Conservation (phyloP, 495 filamentous ascomycete species). For the Annulohypoxylon maeteangense region DNA sequence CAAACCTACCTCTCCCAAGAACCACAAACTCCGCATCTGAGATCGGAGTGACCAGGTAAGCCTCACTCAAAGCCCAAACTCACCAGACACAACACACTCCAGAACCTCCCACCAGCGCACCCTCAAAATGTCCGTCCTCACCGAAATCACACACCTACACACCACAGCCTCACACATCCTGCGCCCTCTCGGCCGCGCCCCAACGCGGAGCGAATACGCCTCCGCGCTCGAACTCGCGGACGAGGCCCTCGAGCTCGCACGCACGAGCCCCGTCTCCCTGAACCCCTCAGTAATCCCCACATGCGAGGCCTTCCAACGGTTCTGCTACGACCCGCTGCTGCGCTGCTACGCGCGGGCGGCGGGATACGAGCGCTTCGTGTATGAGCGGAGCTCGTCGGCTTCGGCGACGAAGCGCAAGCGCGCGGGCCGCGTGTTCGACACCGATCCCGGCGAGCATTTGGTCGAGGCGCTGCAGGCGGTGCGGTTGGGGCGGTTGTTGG, state of each 20-base stretch:
- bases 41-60: slow-evolving; percentile 9
- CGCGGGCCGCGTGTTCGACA: slow-evolving; percentile 1
- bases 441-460: slow-evolving; percentile 26
- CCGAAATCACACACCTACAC: slow-evolving; percentile 10
- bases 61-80: not conserved
- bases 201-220: slow-evolving; percentile 14
- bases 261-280: too few relatives aligned
- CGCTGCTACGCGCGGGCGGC: slow-evolving; percentile 1
- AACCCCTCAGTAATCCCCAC: not conserved
- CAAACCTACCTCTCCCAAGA: not conserved
- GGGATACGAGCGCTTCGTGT: slow-evolving; percentile 18
- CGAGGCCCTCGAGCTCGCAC: slow-evolving; percentile 22
- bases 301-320: slow-evolving; percentile 4
- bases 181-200: not conserved
- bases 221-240: slow-evolving; percentile 20
- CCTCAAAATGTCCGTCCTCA: slow-evolving; percentile 15
- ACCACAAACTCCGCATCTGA: not conserved
- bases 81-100: not conserved
- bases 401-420: not conserved
- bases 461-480: slow-evolving; percentile 26
- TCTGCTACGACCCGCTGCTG: slow-evolving; percentile 14
- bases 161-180: not conserved
- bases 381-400: slow-evolving; percentile 7
- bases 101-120: not conserved
- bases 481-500: not conserved